Evolutionary conservation across 805 yeast species (phyloP).

Genomic region (Candida maris): DNA sequence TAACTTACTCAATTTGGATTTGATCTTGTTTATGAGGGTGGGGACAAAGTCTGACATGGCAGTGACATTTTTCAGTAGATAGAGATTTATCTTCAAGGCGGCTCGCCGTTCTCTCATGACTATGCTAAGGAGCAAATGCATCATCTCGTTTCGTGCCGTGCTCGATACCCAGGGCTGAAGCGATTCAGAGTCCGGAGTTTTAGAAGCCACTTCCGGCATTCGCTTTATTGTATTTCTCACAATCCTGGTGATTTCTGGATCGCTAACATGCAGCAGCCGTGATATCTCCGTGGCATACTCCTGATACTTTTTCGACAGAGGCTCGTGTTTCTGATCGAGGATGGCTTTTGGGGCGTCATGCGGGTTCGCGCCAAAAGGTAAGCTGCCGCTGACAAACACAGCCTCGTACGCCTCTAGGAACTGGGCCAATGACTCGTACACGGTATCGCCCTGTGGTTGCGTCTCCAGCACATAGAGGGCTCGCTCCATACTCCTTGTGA

Average conservation of each 20-base stretch:
- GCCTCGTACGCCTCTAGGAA: constrained; percentile 13
- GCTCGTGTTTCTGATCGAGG: constrained; percentile 12
- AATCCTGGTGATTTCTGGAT: constrained; percentile 47
- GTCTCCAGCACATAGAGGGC: constrained; percentile 14
- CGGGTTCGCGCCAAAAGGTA: constrained; percentile 12
- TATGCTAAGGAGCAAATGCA: constrained; percentile 35
- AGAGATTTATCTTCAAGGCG: constrained; percentile 40
- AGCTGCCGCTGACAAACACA: constrained; percentile 11
- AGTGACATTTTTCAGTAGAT: constrained; percentile 25
- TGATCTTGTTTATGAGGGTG: constrained; percentile 38
- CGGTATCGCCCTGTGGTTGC: constrained; percentile 9
- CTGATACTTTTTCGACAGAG: constrained; percentile 29
- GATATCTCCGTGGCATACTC: constrained; percentile 41
- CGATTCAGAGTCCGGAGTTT: constrained; percentile 16
- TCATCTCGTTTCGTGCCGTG: constrained; percentile 34
- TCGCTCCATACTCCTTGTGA: constrained; percentile 22
- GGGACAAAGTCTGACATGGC: constrained; percentile 28
- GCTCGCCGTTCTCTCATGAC: constrained; percentile 51
- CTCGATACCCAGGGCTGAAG: constrained; percentile 11
- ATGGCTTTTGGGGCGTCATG: constrained; percentile 1
- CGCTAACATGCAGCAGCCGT: constrained; percentile 36
- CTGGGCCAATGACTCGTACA: constrained; percentile 7
- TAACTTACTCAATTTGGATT: constrained; percentile 20
- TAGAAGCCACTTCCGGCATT: constrained; percentile 32
- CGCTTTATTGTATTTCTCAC: constrained; percentile 37